A percentile compares a stretch with the other conserved stretches of the same genome.
phyloP scores from a whole-genome alignment of 148 eudicot genomes.

The Rhododendron molle region DNA sequence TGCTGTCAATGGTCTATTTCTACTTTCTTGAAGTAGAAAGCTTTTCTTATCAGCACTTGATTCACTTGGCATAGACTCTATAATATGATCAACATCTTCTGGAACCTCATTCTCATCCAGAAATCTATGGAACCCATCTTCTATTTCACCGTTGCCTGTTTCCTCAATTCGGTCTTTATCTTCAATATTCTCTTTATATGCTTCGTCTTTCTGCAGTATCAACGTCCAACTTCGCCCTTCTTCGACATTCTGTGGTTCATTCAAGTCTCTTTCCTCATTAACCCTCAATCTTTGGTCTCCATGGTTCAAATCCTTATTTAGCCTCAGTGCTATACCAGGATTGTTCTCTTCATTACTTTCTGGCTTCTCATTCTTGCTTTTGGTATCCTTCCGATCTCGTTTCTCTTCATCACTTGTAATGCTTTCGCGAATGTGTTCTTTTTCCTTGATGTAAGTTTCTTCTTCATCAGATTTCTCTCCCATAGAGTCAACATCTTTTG shows the following conservation, averaged over 20 bases:
- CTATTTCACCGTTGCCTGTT: neutral
- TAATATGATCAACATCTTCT: neutral
- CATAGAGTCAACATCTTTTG: neutral
- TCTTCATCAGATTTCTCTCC: neutral
- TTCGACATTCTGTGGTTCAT: neutral
- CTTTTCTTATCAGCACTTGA: neutral
- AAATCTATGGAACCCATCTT: neutral
- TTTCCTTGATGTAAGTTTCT: neutral
- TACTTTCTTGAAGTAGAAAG: neutral
- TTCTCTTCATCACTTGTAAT: neutral
- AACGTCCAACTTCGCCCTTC: neutral
- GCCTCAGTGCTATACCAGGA: neutral
- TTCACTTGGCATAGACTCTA: neutral
- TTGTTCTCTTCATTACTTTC: neutral
- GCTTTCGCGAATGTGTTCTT: neutral
- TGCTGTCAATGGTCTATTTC: neutral
- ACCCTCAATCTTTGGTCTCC: neutral
- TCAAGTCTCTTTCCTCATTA: neutral
- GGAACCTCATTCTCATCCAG: conserved; percentile 17
- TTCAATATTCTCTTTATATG: neutral
- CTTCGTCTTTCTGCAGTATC: neutral
- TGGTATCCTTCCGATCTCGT: neutral
- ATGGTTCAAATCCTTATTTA: neutral
- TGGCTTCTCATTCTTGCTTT: neutral
- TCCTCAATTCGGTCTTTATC: neutral